Evolutionary conservation across 257 asterid genomes (phyloP).

Genomic region (Paulownia fortunei): DNA sequence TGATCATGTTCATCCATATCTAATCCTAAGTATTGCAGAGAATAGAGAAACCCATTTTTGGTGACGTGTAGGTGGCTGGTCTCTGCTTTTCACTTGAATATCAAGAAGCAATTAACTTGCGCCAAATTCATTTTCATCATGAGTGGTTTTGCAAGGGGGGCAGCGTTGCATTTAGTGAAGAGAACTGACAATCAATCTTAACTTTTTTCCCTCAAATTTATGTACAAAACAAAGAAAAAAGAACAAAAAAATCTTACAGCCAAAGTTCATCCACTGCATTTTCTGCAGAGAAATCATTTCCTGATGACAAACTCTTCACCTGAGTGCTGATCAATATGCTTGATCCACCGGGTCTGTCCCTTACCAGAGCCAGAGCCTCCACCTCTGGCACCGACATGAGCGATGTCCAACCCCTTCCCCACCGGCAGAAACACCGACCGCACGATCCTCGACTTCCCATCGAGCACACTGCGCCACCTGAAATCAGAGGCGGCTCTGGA

Average conservation of each 20-base stretch:
- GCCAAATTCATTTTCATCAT: neutral
- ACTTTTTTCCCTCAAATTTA: slow-evolving; percentile 4
- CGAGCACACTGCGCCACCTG: slow-evolving; percentile 67
- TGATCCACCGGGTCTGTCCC: slow-evolving; percentile 62
- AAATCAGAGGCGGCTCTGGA: slow-evolving; percentile 51
- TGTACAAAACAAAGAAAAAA: slow-evolving; percentile 20
- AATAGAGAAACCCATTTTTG: neutral
- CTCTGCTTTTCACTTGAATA: neutral
- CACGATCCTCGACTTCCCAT: slow-evolving; percentile 61
- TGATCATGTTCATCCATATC: neutral
- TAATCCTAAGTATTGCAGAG: neutral
- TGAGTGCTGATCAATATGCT: slow-evolving; percentile 51
- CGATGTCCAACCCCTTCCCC: slow-evolving; percentile 83
- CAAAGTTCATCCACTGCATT: too few relatives aligned
- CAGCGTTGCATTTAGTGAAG: neutral
- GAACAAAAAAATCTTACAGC: neutral
- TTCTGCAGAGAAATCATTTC: slow-evolving; percentile 35
- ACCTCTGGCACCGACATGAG: slow-evolving; percentile 63
- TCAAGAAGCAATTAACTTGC: neutral
- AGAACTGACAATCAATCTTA: neutral
- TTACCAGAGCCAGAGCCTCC: slow-evolving; percentile 32
- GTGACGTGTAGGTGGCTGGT: neutral
- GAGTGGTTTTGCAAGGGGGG: too few relatives aligned
- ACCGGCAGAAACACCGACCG: slow-evolving; percentile 81
- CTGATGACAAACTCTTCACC: slow-evolving; percentile 74